Percentiles rank a stretch among this genome's conserved stretches.
phyloP scores from a whole-genome alignment of 2,329 filamentous ascomycete genomes.

The Lasiodiplodia citricola region DNA sequence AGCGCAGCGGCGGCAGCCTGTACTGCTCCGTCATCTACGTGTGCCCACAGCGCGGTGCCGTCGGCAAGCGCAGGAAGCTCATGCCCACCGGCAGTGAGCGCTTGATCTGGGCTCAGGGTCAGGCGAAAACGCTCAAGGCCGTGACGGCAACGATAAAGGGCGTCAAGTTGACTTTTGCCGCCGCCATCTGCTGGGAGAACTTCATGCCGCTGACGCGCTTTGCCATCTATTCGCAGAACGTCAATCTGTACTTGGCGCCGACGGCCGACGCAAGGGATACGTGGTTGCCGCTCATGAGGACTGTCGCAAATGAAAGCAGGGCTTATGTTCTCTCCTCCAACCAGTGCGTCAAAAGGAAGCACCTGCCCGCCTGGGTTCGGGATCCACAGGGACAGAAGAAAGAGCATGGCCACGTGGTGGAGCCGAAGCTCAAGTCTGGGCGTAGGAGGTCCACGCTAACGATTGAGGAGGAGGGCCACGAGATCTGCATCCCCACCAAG shows the following conservation, averaged over 20 bases:
- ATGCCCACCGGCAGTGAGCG: constrained; percentile 89
- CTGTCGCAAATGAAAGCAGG: constrained; percentile 78
- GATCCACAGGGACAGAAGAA: constrained; percentile 21
- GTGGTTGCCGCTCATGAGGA: constrained; percentile 83
- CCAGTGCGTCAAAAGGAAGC: constrained; percentile 71
- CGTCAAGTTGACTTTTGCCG: constrained; percentile 77
- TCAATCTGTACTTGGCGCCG: constrained; percentile 89
- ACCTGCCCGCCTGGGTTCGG: constrained; percentile 64
- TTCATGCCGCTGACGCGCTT: constrained; percentile 92
- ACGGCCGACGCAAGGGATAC: constrained; percentile 85
- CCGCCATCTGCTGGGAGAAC: constrained; percentile 96
- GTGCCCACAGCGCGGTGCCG: constrained; percentile 70
- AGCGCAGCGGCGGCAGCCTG: constrained; percentile 78
- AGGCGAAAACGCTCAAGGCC: constrained; percentile 76
- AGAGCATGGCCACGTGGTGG: constrained; percentile 26
- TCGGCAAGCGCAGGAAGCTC: constrained; percentile 90
- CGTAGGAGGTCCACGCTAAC: constrained; percentile 49
- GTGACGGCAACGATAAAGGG: constrained; percentile 81
- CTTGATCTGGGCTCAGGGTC: constrained; percentile 87
- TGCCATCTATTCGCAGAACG: constrained; percentile 83
- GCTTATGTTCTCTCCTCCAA: constrained; percentile 87
- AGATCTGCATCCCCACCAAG: constrained; percentile 51
- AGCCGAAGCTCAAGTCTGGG: constrained; percentile 21
- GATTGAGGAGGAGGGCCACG: constrained; percentile 52
- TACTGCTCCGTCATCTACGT: constrained; percentile 87